phyloP scores from a whole-genome alignment of 176 grass and related monocot genomes.

The Eleusine indica region DNA sequence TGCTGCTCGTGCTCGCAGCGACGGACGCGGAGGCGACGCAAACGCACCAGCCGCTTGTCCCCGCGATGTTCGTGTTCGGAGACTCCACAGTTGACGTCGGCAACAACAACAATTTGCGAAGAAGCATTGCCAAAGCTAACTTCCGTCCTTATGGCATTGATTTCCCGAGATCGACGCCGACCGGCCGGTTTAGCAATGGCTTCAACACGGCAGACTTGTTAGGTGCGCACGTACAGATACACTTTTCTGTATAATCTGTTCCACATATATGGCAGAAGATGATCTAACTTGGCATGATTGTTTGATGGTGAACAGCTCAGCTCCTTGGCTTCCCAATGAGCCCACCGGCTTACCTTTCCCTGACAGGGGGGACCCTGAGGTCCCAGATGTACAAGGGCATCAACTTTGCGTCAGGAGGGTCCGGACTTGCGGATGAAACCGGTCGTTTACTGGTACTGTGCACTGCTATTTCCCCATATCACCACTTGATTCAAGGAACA shows the following conservation, averaged over 20 bases:
- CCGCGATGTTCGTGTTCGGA: conserved; percentile 82
- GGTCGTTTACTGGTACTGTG: conserved; percentile 6
- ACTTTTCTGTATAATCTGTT: not conserved
- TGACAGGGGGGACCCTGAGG: conserved; percentile 23
- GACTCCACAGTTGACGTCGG: conserved; percentile 93
- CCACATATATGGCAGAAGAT: not conserved
- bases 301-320: conserved; percentile 39
- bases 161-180: conserved; percentile 58
- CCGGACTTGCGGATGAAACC: conserved; percentile 57
- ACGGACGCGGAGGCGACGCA: conserved; percentile 7
- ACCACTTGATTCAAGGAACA: not conserved
- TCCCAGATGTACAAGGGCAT: conserved; percentile 53
- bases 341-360: conserved; percentile 68
- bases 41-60: conserved; percentile 11
- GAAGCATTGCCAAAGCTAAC: conserved; percentile 54
- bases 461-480: not conserved
- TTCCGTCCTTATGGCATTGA: conserved; percentile 77
- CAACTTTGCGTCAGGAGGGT: conserved; percentile 94
- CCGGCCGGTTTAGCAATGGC: conserved; percentile 91
- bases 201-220: conserved; percentile 75
- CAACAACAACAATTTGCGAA: conserved; percentile 64
- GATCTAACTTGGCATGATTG: conserved; percentile 2
- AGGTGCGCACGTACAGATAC: conserved; percentile 37
- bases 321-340: conserved; percentile 64
- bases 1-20: conserved; percentile 38